Evolutionary conservation across 768 basidiomycete genomes (phyloP), one percentile per base, ranked within the genome.

Genomic region (Lentinula boryana): DNA sequence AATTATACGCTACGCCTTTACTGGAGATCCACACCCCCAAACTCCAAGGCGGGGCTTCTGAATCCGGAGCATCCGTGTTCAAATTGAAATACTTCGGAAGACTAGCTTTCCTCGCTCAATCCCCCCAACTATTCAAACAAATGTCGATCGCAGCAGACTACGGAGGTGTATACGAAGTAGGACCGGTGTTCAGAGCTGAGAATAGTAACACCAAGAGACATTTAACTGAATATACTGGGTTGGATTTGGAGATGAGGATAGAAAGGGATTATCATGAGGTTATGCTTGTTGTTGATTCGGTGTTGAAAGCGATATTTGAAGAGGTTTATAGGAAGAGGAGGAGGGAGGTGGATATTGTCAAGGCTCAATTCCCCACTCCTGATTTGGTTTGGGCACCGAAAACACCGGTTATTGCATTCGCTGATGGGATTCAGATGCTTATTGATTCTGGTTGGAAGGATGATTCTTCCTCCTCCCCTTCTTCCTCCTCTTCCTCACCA

Each of bases 241-340:
- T 82, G 65, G 81, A 82, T 74, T 72, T 83, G 60, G 81, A 82
- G 67, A 82, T 83, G 81, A 74, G 74, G 4, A 76, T 82, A 64
- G 75, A 80, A 64, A 73, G 76, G 66, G 73, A 80, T 69, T 82
- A 82, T 68, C 76, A 80, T 69, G 81, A 56, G 55, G 55, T 56
- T 4, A 56, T 56, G 55, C 23, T 13, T 2, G 40, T 38, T 0
- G 55, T 56, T 4, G 55, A 56, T 23, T 41, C 40, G 0, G 40
- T 38, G 0, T n/a, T 56, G 21, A 56, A 56, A n/a, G 21, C 41
- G 10, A 56, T 56, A 10, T 56, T 56, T 8, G 5, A n/a, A 8
- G 12, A 4, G 15, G 44, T 58, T 1, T 58, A 58, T 31, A 13
- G 0, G 8, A 12, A 43, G 6, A n/a, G 48, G 16, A 43, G 46